These are phyloP conservation scores for Ceratocystis lukuohia DNA, from an alignment of 2,329 filamentous ascomycete genomes.

Conservation along the genomic window DNA sequence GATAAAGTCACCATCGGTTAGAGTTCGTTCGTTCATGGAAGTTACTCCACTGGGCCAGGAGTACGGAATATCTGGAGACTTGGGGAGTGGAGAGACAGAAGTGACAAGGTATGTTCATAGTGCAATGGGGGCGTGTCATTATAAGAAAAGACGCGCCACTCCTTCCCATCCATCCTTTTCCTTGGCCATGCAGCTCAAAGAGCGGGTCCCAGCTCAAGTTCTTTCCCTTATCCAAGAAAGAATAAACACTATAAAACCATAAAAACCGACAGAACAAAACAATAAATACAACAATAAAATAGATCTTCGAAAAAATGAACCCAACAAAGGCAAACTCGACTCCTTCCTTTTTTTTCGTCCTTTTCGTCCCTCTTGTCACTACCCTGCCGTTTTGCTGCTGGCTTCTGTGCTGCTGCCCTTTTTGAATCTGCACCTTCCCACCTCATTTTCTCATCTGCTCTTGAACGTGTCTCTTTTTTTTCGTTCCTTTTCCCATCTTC, in stretches of 20 bases:
- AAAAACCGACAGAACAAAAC: background rate
- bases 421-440: conserved; percentile 5
- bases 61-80: background rate
- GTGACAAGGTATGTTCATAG: no score
- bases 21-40: background rate
- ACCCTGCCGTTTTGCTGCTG: background rate
- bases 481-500: background rate
- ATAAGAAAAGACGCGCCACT: background rate
- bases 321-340: background rate
- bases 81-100: no score
- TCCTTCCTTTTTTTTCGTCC: background rate
- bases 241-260: background rate
- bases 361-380: background rate
- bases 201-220: conserved; percentile 1
- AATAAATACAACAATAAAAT: background rate
- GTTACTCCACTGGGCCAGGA: background rate
- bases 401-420: conserved; percentile 7
- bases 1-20: background rate
- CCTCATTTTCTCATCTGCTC: background rate
- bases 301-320: background rate
- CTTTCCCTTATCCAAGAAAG: background rate
- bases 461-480: background rate
- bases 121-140: background rate
- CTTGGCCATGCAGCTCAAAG: background rate
- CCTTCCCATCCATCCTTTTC: conserved; percentile 1